Conservation (phyloP, 768 basidiomycete genomes). For the Gloeostereum incarnatum region DNA sequence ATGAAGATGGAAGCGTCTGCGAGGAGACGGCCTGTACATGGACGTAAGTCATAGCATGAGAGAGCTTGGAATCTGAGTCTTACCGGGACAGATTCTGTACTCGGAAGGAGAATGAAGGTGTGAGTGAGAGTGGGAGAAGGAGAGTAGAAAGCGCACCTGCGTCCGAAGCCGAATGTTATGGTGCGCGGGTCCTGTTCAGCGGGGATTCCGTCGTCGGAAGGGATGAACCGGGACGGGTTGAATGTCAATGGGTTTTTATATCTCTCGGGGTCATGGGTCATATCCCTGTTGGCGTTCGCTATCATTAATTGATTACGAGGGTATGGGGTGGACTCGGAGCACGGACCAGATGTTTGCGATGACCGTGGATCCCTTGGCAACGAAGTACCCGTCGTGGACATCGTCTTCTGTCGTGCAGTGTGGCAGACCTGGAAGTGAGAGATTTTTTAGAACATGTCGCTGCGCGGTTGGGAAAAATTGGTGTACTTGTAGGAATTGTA, state of each 20-base stretch:
- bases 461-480: background rate
- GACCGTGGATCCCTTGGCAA: slow-evolving; percentile 24
- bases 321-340: background rate
- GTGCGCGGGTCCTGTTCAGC: slow-evolving; percentile 9
- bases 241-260: slow-evolving; percentile 18
- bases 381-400: slow-evolving; percentile 21
- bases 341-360: slow-evolving; percentile 23
- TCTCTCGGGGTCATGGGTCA: slow-evolving; percentile 17
- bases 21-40: slow-evolving; percentile 3
- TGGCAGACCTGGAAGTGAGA: slow-evolving; percentile 14
- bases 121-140: too few relatives aligned
- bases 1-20: slow-evolving; percentile 5
- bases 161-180: slow-evolving; percentile 15
- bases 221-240: slow-evolving; percentile 19
- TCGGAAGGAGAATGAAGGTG: too few relatives aligned
- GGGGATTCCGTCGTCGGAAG: slow-evolving; percentile 4
- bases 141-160: slow-evolving; percentile 7
- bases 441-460: background rate
- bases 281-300: slow-evolving; percentile 11
- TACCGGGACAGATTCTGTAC: too few relatives aligned
- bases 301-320: background rate
- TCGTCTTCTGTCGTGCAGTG: slow-evolving; percentile 22
- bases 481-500: slow-evolving; percentile 9
- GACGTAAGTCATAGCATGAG: background rate
- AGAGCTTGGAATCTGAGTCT: too few relatives aligned